Evolutionary conservation across 768 basidiomycete species (phyloP).

Genomic region (Mycena belliarum): DNA sequence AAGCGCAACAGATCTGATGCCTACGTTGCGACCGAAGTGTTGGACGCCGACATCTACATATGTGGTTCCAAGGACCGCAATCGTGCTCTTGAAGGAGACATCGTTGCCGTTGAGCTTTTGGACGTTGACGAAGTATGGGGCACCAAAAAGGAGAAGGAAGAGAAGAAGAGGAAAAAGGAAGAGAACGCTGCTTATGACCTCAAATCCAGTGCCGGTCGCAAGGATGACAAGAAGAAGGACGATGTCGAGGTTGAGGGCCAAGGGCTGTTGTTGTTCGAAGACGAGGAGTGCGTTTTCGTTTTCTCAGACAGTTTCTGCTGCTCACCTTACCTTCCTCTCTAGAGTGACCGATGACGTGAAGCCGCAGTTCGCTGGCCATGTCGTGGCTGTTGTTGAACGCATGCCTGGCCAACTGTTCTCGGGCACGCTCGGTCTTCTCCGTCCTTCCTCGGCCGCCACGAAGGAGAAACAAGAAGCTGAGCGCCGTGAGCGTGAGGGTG

Average conservation of each 20-base stretch:
- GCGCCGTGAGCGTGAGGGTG: constrained; percentile 94
- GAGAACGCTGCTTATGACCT: constrained; percentile 95
- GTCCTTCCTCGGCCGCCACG: constrained; percentile 95
- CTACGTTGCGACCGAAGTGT: constrained; percentile 95
- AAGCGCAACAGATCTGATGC: constrained; percentile 98
- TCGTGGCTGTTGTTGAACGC: constrained; percentile 98
- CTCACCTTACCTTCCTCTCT: constrained; percentile 5
- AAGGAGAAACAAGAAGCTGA: constrained; percentile 99
- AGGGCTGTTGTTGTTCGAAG: constrained; percentile 93
- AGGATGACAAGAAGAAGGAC: constrained; percentile 99
- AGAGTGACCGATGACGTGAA: constrained; percentile 98
- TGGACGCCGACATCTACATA: constrained; percentile 99
- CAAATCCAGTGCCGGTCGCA: constrained; percentile 71
- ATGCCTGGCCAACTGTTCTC: constrained; percentile 99
- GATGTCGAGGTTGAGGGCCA: constrained; percentile 99
- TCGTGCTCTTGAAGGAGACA: constrained; percentile 96
- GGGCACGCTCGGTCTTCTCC: constrained; percentile 91
- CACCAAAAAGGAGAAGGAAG: constrained; percentile 99
- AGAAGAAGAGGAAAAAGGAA: constrained; percentile 99
- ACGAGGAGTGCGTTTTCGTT: constrained; percentile 74
- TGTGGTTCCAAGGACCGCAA: constrained; percentile 99
- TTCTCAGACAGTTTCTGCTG: constrained; percentile 7
- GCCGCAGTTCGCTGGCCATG: constrained; percentile 97
- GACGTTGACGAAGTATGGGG: constrained; percentile 99
- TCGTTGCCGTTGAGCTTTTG: constrained; percentile 95